Conservation (phyloP, 805 yeast genomes). For the Saccharomycopsis babjevae region DNA sequence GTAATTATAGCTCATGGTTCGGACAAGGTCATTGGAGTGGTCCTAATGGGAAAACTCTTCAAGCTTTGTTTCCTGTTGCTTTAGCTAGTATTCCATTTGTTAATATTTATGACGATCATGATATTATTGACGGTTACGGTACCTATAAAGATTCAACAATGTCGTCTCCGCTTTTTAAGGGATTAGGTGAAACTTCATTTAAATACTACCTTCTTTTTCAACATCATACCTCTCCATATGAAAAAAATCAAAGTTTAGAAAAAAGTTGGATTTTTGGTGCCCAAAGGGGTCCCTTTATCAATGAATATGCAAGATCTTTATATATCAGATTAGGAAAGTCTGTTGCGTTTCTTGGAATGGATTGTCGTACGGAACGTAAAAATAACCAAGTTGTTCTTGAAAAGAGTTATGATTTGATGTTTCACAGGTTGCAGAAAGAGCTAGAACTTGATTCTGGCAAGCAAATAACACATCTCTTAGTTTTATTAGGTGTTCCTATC, state of each 20-base stretch:
- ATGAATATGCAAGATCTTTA: slow-evolving; percentile 54
- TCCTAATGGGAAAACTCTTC: slow-evolving; percentile 50
- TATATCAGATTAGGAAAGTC: slow-evolving; percentile 67
- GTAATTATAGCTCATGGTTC: slow-evolving; percentile 77
- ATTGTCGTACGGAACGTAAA: slow-evolving; percentile 87
- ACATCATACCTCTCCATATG: slow-evolving; percentile 55
- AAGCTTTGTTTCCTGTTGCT: slow-evolving; percentile 60
- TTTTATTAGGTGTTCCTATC: slow-evolving; percentile 90
- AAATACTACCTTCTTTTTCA: slow-evolving; percentile 86
- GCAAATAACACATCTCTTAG: slow-evolving; percentile 62
- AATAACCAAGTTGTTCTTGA: slow-evolving; percentile 43
- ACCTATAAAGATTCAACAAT: slow-evolving; percentile 72
- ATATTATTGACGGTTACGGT: slow-evolving; percentile 93
- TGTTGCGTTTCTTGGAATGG: slow-evolving; percentile 68
- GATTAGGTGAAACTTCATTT: slow-evolving; percentile 72
- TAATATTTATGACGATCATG: slow-evolving; percentile 90
- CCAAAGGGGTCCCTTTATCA: slow-evolving; percentile 57
- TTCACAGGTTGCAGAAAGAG: slow-evolving; percentile 50
- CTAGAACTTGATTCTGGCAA: slow-evolving; percentile 31
- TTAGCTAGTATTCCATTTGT: slow-evolving; percentile 76
- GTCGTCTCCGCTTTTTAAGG: slow-evolving; percentile 54
- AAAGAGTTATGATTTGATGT: slow-evolving; percentile 50
- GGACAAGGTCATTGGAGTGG: slow-evolving; percentile 86
- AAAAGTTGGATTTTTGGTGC: slow-evolving; percentile 55
- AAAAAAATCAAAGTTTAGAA: slow-evolving; percentile 31